These are phyloP conservation scores for Pulveroboletus sp. DNA, from an alignment of 768 basidiomycete genomes.

Conservation along the genomic window DNA sequence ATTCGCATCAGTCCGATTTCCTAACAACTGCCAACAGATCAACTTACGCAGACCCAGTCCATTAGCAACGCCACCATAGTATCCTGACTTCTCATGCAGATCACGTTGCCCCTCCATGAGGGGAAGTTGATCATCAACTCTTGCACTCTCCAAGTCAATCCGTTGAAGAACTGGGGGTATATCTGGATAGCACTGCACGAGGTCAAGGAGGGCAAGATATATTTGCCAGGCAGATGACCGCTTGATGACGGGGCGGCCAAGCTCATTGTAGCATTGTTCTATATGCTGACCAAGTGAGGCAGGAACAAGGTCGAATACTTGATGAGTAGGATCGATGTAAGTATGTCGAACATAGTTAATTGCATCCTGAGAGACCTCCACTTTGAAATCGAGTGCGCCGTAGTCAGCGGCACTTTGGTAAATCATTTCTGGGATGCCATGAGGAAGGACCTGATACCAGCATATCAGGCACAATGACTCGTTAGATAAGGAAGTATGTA, in stretches of 20 bases:
- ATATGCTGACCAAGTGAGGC: slow-evolving; percentile 17
- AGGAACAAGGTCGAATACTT: slow-evolving; percentile 37
- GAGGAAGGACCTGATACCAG: too few relatives aligned
- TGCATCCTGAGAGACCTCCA: neutral
- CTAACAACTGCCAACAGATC: too few relatives aligned
- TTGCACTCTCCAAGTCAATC: too few relatives aligned
- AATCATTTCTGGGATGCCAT: neutral
- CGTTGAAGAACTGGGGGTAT: too few relatives aligned
- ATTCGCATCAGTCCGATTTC: neutral
- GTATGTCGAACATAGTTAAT: neutral
- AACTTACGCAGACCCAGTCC: neutral
- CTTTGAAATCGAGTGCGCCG: neutral
- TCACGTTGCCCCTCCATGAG: neutral
- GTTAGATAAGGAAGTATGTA: neutral
- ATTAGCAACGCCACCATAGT: neutral
- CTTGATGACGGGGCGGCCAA: neutral
- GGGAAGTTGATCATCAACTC: too few relatives aligned
- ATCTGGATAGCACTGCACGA: too few relatives aligned
- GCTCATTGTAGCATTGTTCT: neutral
- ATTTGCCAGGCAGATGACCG: neutral
- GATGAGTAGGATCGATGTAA: slow-evolving; percentile 34
- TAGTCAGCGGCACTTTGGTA: neutral
- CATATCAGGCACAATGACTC: too few relatives aligned
- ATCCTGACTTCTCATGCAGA: neutral
- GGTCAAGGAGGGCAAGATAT: too few relatives aligned